phyloP scores from a whole-genome alignment of 192 early-diverging fungal genomes.

The Entophlyctis luteolus region DNA sequence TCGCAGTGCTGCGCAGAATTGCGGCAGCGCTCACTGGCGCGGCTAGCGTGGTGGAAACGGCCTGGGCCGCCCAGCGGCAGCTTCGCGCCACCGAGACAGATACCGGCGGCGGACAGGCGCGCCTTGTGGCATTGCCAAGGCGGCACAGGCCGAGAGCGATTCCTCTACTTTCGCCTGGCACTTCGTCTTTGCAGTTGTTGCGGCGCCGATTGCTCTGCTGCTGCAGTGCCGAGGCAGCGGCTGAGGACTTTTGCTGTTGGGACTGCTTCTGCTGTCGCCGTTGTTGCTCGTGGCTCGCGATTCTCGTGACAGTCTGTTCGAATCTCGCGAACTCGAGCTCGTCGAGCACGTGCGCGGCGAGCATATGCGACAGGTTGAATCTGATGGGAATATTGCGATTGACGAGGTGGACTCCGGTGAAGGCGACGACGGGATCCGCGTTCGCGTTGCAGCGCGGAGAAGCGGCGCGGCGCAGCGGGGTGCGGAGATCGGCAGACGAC shows the following conservation, averaged over 20 bases:
- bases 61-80: too few relatives aligned
- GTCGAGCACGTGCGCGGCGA: neutral
- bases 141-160: constrained; percentile 4
- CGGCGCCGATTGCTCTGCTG: neutral
- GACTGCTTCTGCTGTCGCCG: neutral
- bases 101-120: too few relatives aligned
- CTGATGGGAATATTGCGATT: neutral
- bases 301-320: neutral
- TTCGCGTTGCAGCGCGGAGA: too few relatives aligned
- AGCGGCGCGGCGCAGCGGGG: too few relatives aligned
- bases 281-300: neutral
- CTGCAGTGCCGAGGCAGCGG: neutral
- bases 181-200: neutral
- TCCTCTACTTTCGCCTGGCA: constrained; percentile 19
- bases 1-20: too few relatives aligned
- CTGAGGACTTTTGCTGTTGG: neutral
- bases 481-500: too few relatives aligned
- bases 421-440: neutral
- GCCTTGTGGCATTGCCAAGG: too few relatives aligned
- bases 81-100: too few relatives aligned
- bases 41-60: too few relatives aligned
- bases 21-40: too few relatives aligned
- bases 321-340: constrained; percentile 15
- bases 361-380: constrained; percentile 8
- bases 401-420: neutral